Percentiles rank a stretch among this genome's conserved stretches.
These are phyloP conservation scores for Paraglomus brasilianum DNA, from an alignment of 192 early-diverging fungal genomes.

Conservation along the genomic window DNA sequence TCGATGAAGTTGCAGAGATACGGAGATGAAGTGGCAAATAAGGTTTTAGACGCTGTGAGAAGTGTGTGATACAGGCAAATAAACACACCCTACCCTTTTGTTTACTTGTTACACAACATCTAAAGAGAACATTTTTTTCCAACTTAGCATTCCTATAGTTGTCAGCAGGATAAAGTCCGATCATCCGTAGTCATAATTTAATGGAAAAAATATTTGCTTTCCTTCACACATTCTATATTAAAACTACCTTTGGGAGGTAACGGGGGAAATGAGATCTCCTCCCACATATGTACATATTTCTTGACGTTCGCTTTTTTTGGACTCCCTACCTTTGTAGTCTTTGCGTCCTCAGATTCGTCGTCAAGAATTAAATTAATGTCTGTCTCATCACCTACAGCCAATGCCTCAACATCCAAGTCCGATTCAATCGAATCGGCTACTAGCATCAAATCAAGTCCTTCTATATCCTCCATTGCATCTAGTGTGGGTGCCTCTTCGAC, in stretches of 20 bases:
- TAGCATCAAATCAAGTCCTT: slow-evolving; percentile 31
- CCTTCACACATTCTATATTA: slow-evolving; percentile 74
- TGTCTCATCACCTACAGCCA: slow-evolving; percentile 49
- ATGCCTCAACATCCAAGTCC: slow-evolving; percentile 36
- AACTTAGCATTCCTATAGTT: too few species aligned
- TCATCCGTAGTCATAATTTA: slow-evolving; percentile 37
- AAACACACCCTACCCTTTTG: too few species aligned
- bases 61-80: too few species aligned
- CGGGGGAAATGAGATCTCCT: slow-evolving; percentile 64
- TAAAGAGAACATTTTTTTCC: too few species aligned
- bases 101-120: too few species aligned
- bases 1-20: slow-evolving; percentile 2
- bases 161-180: too few species aligned
- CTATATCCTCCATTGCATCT: slow-evolving; percentile 26
- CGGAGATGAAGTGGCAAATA: too few species aligned
- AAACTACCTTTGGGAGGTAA: slow-evolving; percentile 84
- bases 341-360: slow-evolving; percentile 31
- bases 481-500: slow-evolving; percentile 23
- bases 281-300: slow-evolving; percentile 47
- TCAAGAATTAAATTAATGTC: slow-evolving; percentile 43
- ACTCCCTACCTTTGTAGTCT: slow-evolving; percentile 32
- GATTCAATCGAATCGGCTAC: slow-evolving; percentile 37
- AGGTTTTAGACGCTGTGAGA: too few species aligned
- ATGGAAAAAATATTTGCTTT: slow-evolving; percentile 92
- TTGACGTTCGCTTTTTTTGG: slow-evolving; percentile 30